Evolutionary conservation across 169 alveolate genomes (phyloP), one percentile per base, ranked within the genome.

Genomic region (Theileria luwenshuni): DNA sequence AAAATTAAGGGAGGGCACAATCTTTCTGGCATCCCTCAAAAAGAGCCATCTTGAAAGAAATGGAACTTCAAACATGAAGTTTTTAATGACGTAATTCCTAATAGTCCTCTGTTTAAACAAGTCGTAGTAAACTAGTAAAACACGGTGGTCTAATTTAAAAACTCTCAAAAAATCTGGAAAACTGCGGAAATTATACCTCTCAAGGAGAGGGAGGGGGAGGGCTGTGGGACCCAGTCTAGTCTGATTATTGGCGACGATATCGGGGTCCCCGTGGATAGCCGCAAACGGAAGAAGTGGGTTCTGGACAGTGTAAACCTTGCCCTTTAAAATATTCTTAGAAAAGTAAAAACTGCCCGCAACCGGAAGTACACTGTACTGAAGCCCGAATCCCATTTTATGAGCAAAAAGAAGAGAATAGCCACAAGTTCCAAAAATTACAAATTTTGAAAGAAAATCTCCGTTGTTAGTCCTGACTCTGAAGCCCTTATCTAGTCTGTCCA

Each of bases 231-330:
- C 95, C 35, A 92, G 86, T 19, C 95, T 74, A 1, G 94, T 90
- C 74, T 88, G 75, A 38, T 85, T 86, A 3, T 65, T 69, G 19
- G 76, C 90, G 0, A 89, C 90, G 12, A 92, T 85, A 62, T 92
- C 95, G 0, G 95, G 95, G 60, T 92, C 95, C 2, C 95, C 95
- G 76, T 92, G 95, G n/a, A 92, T 86, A 0, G 95, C 95, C 19
- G 95, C 94, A 67, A 92, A 92, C 27, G 95, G 95, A 7, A 92
- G 79, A 21, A 85, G 87, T 19, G 95, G 94, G 74, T 92, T 90
- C 59, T 92, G 95, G 32, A 91, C 92, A 8, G 95, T 92, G 77
- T 92, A 92, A 2, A 92, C 95, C 59, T 92, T 92, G 13, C 95
- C 95, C 32, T 81, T 81, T 52, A 92, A 67, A 32, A 92, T 71